A percentile compares a stretch with the other conserved stretches of the same genome.
phyloP scores from a whole-genome alignment of 148 eudicot species.

The Pouteria glomerata region DNA sequence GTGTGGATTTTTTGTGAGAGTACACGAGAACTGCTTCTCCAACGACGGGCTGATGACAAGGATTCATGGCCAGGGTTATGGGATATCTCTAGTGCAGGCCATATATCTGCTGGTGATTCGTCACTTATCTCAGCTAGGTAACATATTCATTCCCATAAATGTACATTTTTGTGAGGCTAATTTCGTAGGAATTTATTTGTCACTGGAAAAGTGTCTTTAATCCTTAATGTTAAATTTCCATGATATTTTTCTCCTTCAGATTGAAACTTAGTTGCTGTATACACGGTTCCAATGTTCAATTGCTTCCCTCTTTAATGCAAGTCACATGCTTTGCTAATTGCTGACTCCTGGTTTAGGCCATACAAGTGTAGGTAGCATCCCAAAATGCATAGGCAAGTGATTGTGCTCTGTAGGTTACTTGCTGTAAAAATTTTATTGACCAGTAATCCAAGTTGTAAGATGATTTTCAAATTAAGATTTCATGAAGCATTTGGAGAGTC shows the following conservation, averaged over 20 bases:
- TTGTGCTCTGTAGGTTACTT: background rate
- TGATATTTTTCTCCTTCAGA: background rate
- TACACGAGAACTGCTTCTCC: constrained; percentile 79
- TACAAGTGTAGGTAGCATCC: background rate
- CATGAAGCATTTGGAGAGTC: background rate
- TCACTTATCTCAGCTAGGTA: constrained; percentile 87
- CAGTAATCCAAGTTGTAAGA: background rate
- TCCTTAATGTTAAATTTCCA: background rate
- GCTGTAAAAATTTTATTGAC: background rate
- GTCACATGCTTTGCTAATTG: background rate
- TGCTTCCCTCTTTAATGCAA: background rate
- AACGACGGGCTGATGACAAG: constrained; percentile 78
- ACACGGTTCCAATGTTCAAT: background rate
- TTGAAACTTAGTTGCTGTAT: background rate
- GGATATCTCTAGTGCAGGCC: constrained; percentile 99
- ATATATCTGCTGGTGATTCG: constrained; percentile 91
- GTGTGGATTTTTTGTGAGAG: constrained; percentile 93
- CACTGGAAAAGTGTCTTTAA: background rate
- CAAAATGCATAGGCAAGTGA: background rate
- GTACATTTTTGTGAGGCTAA: background rate
- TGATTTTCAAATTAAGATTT: background rate
- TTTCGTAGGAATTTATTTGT: background rate
- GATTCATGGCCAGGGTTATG: constrained; percentile 92
- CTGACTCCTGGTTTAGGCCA: background rate
- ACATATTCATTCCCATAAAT: background rate